phyloP scores from a whole-genome alignment of 202 grass and related monocot species.

The Carex sylvatica region DNA sequence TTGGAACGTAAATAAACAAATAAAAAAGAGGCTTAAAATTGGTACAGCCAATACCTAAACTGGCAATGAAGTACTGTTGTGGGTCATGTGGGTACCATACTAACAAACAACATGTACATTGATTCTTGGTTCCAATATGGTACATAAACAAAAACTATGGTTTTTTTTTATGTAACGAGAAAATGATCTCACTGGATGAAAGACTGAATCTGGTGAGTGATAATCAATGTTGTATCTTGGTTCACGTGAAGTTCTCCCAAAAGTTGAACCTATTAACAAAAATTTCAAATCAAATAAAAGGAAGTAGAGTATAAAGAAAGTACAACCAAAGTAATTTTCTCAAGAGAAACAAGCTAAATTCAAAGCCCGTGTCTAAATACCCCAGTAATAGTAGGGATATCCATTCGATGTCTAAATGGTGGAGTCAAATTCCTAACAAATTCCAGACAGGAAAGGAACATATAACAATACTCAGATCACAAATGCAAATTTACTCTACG shows the following conservation, averaged over 20 bases:
- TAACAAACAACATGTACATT: background rate
- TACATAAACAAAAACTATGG: background rate
- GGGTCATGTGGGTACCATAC: background rate
- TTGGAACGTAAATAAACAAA: background rate
- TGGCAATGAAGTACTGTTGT: background rate
- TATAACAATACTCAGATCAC: background rate
- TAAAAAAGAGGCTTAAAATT: background rate
- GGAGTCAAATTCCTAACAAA: background rate
- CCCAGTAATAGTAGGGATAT: background rate
- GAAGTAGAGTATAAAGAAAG: background rate
- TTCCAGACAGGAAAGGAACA: background rate
- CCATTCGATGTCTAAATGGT: background rate
- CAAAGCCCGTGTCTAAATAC: background rate
- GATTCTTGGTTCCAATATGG: background rate
- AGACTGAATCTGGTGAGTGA: slow-evolving; percentile 49
- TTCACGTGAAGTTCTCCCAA: slow-evolving; percentile 80
- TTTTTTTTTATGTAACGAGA: background rate
- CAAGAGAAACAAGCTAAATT: background rate
- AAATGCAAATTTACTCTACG: background rate
- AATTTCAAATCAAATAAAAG: background rate
- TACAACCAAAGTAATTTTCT: background rate
- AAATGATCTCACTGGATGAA: slow-evolving; percentile 52
- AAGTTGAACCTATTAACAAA: slow-evolving; percentile 47
- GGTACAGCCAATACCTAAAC: background rate
- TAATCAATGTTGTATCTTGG: slow-evolving; percentile 66